phyloP scores from a whole-genome alignment of 495 filamentous ascomycete genomes.

The Coniosporium apollinis region DNA sequence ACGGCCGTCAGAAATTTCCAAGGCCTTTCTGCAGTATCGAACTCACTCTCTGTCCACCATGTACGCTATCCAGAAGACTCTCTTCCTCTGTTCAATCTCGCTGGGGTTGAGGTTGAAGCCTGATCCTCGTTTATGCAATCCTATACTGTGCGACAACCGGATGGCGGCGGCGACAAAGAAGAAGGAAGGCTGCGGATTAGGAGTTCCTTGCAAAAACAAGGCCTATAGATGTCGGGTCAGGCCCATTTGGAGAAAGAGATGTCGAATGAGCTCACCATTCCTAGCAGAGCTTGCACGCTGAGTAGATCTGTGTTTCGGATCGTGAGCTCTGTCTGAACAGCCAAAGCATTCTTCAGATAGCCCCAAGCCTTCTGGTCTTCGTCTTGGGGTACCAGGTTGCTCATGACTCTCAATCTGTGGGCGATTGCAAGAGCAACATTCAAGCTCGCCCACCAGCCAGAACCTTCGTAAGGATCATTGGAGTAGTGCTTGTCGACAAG shows the following conservation, averaged over 20 bases:
- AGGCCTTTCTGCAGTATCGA: no score
- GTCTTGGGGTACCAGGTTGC: conserved; percentile 72
- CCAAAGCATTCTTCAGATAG: conserved; percentile 93
- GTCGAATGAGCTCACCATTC: conserved; percentile 54
- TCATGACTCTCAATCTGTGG: conserved; percentile 87
- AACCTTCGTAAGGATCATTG: conserved; percentile 79
- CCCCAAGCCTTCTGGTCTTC: conserved; percentile 90
- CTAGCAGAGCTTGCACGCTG: conserved; percentile 90
- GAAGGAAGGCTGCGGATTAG: conserved; percentile 90
- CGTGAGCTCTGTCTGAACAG: conserved; percentile 75
- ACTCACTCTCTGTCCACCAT: conserved; percentile 79
- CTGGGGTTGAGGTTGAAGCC: conserved; percentile 79
- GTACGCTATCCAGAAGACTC: conserved; percentile 98
- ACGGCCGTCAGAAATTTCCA: conserved; percentile 7
- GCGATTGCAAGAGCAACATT: conserved; percentile 89
- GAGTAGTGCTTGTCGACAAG: conserved; percentile 88
- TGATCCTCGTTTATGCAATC: conserved; percentile 81
- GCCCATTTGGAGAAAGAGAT: no score
- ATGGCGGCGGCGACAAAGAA: conserved; percentile 89
- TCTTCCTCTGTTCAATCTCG: conserved; percentile 86
- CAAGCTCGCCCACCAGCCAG: conserved; percentile 95
- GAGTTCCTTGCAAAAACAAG: conserved; percentile 88
- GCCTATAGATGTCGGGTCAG: conserved; percentile 39
- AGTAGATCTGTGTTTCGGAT: conserved; percentile 92
- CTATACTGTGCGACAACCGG: conserved; percentile 82